phyloP scores from a whole-genome alignment of 371 early-diverging fungal genomes.

The Circinella umbellata region DNA sequence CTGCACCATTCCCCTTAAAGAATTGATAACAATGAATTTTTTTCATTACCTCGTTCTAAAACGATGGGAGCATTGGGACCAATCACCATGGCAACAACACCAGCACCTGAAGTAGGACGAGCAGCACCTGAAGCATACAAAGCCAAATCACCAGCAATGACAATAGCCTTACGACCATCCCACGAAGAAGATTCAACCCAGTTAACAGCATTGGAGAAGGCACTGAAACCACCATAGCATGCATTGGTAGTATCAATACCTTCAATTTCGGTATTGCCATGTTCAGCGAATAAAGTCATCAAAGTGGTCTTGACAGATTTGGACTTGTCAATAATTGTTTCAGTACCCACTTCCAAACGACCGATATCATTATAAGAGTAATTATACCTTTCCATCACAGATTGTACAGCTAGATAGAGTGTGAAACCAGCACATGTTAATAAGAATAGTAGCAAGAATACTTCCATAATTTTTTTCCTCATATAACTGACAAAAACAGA shows the following conservation, averaged over 20 bases:
- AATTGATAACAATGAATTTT: not conserved
- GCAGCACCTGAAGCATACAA: slow-evolving; percentile 93
- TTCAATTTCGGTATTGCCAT: slow-evolving; percentile 92
- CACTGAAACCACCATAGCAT: slow-evolving; percentile 98
- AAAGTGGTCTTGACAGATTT: slow-evolving; percentile 97
- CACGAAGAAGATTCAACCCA: slow-evolving; percentile 95
- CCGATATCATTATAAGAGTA: slow-evolving; percentile 88
- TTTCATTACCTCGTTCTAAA: slow-evolving; percentile 72
- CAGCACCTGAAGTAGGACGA: slow-evolving; percentile 96
- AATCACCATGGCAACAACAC: slow-evolving; percentile 92
- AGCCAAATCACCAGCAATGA: slow-evolving; percentile 97
- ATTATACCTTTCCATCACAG: slow-evolving; percentile 90
- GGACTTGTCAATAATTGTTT: slow-evolving; percentile 97
- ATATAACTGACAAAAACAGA: not conserved
- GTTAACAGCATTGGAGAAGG: slow-evolving; percentile 95
- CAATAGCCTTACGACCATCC: slow-evolving; percentile 93
- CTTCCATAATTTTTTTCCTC: too few species aligned
- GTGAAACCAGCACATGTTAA: not conserved
- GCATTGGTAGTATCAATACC: slow-evolving; percentile 98
- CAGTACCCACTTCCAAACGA: slow-evolving; percentile 97
- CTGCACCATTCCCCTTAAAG: not conserved
- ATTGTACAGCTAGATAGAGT: slow-evolving; percentile 78
- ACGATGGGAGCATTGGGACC: slow-evolving; percentile 96
- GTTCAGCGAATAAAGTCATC: slow-evolving; percentile 91
- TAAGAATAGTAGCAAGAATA: not conserved